These are phyloP conservation scores for Boechera retrofracta DNA, from an alignment of 345 rosid species.

Conservation along the genomic window DNA sequence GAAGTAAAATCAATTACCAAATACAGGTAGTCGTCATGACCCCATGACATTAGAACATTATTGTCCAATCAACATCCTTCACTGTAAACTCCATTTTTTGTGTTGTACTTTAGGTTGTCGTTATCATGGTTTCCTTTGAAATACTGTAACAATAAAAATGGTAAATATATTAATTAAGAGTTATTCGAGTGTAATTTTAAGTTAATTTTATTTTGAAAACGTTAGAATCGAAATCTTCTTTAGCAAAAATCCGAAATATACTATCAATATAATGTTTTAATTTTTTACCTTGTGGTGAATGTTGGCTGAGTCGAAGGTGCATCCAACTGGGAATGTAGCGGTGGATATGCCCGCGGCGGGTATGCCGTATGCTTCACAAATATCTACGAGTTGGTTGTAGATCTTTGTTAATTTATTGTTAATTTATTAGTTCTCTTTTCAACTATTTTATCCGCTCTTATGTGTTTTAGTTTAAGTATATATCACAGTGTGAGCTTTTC, in stretches of 20 bases:
- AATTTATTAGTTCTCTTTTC: too few relatives aligned
- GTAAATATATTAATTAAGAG: neutral
- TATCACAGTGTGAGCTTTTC: too few relatives aligned
- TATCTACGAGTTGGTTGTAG: too few relatives aligned
- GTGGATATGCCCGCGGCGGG: too few relatives aligned
- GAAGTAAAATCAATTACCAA: slow-evolving; percentile 49
- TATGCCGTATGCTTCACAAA: too few relatives aligned
- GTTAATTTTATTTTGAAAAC: neutral
- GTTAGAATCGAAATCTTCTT: neutral
- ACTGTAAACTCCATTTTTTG: slow-evolving; percentile 66
- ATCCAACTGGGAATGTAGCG: slow-evolving; percentile 50
- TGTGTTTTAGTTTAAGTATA: too few relatives aligned
- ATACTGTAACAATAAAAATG: slow-evolving; percentile 50
- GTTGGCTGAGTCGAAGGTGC: slow-evolving; percentile 62
- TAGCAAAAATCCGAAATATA: neutral
- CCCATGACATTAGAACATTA: slow-evolving; percentile 77
- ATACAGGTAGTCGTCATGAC: slow-evolving; percentile 89
- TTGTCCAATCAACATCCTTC: slow-evolving; percentile 80
- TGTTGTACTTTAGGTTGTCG: slow-evolving; percentile 54
- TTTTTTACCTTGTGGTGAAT: slow-evolving; percentile 74
- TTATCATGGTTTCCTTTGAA: slow-evolving; percentile 64
- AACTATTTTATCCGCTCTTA: too few relatives aligned
- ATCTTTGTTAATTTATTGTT: too few relatives aligned
- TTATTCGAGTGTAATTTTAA: neutral
- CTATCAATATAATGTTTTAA: neutral